phyloP scores from a whole-genome alignment of 106 monocot species.

The Hemerocallis citrina region DNA sequence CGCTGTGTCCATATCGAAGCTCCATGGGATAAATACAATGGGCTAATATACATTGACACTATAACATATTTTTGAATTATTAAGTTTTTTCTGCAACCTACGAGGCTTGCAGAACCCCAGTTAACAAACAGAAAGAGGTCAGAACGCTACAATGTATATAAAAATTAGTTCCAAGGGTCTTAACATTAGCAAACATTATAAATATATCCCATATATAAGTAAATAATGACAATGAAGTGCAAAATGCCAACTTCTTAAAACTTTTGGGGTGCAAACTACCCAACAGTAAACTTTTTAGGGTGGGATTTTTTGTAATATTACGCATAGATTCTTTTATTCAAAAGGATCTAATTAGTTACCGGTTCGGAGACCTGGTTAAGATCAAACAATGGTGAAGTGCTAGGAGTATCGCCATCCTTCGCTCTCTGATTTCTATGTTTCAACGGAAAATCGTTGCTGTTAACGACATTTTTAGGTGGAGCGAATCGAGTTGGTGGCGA shows the following conservation, averaged over 20 bases:
- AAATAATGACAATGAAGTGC: not conserved
- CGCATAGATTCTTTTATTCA: not conserved
- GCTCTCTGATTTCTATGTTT: slow-evolving; percentile 19
- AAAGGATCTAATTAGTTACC: slow-evolving; percentile 17
- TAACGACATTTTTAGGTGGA: slow-evolving; percentile 1
- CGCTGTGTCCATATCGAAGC: no score
- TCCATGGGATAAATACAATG: no score
- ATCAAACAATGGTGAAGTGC: slow-evolving; percentile 25
- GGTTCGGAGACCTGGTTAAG: slow-evolving; percentile 52
- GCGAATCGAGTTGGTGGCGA: not conserved
- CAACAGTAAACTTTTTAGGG: not conserved
- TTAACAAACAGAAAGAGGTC: no score
- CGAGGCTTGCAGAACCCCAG: no score
- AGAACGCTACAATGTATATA: no score
- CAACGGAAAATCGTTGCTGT: not conserved
- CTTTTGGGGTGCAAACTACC: not conserved
- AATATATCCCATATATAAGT: not conserved
- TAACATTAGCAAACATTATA: not conserved
- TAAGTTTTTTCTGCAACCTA: no score
- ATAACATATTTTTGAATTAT: no score
- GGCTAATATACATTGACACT: no score
- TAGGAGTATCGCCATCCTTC: slow-evolving; percentile 25
- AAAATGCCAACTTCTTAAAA: not conserved
- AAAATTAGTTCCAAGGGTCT: no score
- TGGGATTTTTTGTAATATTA: no score